Evolutionary conservation across 257 asterid species (phyloP).

Genomic region (Avicennia marina): DNA sequence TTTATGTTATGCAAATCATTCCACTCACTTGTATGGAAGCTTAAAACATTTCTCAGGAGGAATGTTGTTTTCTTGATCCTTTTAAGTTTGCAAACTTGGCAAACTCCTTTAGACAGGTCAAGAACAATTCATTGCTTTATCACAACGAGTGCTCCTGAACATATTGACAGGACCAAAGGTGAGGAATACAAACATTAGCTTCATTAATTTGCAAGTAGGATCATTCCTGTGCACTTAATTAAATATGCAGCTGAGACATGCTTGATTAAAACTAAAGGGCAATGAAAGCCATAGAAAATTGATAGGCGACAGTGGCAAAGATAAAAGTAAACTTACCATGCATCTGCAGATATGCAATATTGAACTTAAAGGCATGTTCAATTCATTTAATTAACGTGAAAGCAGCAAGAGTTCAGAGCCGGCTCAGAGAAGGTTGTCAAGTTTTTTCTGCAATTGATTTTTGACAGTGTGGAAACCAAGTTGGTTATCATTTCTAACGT

Average conservation of each 20-base stretch:
- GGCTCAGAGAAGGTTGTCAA: background rate
- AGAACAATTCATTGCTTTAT: constrained; percentile 91
- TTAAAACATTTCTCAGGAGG: constrained; percentile 82
- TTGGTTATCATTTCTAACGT: background rate
- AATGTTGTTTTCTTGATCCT: constrained; percentile 83
- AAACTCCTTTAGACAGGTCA: constrained; percentile 91
- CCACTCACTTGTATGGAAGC: constrained; percentile 93
- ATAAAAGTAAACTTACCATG: background rate
- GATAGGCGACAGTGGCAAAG: background rate
- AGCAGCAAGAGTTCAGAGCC: background rate
- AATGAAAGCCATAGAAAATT: background rate
- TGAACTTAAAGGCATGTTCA: no score
- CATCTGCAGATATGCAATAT: background rate
- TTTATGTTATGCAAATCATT: background rate
- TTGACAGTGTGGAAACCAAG: background rate
- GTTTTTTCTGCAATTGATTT: background rate
- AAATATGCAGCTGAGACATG: no score
- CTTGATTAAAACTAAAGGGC: no score
- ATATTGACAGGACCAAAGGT: constrained; percentile 98
- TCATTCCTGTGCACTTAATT: background rate
- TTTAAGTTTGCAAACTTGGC: constrained; percentile 89
- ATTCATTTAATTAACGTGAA: background rate
- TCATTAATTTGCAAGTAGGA: constrained; percentile 11
- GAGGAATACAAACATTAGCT: constrained; percentile 27
- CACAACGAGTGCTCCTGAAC: constrained; percentile 99